These are phyloP conservation scores for Phyllosticta ampelicida DNA, from an alignment of 2,329 filamentous ascomycete species.

Conservation along the genomic window DNA sequence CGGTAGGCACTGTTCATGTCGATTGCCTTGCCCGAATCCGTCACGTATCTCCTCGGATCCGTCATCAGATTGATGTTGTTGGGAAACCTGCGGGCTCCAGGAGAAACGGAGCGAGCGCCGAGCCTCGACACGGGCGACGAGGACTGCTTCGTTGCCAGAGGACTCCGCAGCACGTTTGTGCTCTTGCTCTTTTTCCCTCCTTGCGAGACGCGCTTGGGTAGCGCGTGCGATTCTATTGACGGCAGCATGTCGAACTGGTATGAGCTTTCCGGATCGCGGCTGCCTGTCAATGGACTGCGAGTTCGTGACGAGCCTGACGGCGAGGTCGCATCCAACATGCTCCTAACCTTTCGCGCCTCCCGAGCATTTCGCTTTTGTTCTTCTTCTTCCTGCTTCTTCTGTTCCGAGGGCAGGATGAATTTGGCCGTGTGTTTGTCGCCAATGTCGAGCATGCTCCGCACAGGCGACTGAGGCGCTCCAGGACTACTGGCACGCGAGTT, in stretches of 20 bases:
- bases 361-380: constrained; percentile 4
- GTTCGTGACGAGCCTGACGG: constrained; percentile 26
- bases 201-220: constrained; percentile 34
- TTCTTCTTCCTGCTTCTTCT: constrained; percentile 4
- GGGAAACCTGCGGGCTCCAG: constrained; percentile 34
- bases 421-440: constrained; percentile 13
- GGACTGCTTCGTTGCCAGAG: constrained; percentile 28
- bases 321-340: constrained; percentile 28
- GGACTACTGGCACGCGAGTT: constrained; percentile 44
- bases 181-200: constrained; percentile 27
- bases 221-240: constrained; percentile 32
- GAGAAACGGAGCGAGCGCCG: constrained; percentile 25
- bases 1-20: constrained; percentile 62
- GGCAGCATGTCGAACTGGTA: constrained; percentile 38
- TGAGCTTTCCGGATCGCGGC: constrained; percentile 24
- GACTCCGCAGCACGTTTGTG: constrained; percentile 14
- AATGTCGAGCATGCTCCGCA: constrained; percentile 50
- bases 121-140: constrained; percentile 26
- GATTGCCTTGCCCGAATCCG: constrained; percentile 51
- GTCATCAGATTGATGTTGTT: constrained; percentile 34
- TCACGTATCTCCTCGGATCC: constrained; percentile 35
- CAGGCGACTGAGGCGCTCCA: constrained; percentile 44
- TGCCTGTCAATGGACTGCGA: constrained; percentile 21
- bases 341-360: constrained; percentile 13
- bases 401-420: constrained; percentile 9